Conservation (phyloP, 371 early-diverging fungal species). For the Mortierella polycephala region DNA sequence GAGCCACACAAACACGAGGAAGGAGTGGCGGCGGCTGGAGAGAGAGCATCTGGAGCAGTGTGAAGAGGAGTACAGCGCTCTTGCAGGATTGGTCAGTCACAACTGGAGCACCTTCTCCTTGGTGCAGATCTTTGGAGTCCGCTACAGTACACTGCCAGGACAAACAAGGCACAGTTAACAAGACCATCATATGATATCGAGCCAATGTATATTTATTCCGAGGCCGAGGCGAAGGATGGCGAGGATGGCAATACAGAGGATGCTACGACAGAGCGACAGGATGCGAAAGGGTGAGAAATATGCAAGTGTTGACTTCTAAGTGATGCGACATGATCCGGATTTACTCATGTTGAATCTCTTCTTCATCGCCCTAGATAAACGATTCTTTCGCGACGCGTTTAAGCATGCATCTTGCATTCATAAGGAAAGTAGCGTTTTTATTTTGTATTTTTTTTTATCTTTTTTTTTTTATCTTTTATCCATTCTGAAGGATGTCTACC, state of each 20-base stretch:
- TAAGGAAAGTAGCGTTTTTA: slow-evolving; percentile 14
- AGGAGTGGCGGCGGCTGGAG: slow-evolving; percentile 25
- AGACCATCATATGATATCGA: slow-evolving; percentile 29
- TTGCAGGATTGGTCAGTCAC: slow-evolving; percentile 20
- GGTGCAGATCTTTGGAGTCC: slow-evolving; percentile 28
- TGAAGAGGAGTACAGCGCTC: slow-evolving; percentile 12
- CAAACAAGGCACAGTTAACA: slow-evolving; percentile 21
- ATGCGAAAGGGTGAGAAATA: slow-evolving; percentile 4
- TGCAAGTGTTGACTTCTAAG: slow-evolving; percentile 2
- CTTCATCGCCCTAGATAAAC: slow-evolving; percentile 9
- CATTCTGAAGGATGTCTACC: slow-evolving; percentile 28
- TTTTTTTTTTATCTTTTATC: slow-evolving; percentile 10
- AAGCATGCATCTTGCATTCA: slow-evolving; percentile 7
- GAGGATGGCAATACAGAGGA: slow-evolving; percentile 13
- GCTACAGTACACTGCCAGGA: slow-evolving; percentile 20
- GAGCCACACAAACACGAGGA: slow-evolving; percentile 25
- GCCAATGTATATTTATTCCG: slow-evolving; percentile 16
- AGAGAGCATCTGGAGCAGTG: slow-evolving; percentile 22
- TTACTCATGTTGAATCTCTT: slow-evolving; percentile 15
- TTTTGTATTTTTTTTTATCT: no score
- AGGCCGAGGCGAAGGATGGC: slow-evolving; percentile 6
- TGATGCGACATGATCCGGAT: slow-evolving; percentile 4
- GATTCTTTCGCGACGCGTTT: neutral
- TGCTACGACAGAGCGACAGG: slow-evolving; percentile 5
- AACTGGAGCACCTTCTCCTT: slow-evolving; percentile 26